Evolutionary conservation across 2,329 filamentous ascomycete species (phyloP).

Genomic region (Penicillium olsonii): DNA sequence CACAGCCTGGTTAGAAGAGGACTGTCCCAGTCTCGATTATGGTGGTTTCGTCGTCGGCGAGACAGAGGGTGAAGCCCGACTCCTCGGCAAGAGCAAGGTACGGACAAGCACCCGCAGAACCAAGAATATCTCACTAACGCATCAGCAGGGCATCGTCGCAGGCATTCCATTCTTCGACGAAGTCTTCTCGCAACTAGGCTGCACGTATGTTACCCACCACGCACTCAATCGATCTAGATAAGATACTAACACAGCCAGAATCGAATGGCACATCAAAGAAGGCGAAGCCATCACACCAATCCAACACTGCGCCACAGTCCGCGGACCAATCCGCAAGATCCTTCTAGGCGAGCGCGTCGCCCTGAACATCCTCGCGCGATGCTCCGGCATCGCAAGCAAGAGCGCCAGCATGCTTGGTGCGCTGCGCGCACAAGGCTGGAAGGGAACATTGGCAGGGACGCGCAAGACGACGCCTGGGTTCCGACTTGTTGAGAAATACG

Average conservation of each 20-base stretch:
- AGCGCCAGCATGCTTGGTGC: slow-evolving; percentile 49
- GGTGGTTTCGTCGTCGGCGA: slow-evolving; percentile 92
- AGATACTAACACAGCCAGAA: slow-evolving; percentile 43
- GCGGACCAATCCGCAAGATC: slow-evolving; percentile 77
- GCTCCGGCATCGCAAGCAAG: slow-evolving; percentile 83
- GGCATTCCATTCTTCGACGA: slow-evolving; percentile 95
- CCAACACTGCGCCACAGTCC: slow-evolving; percentile 74
- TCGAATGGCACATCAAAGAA: slow-evolving; percentile 83
- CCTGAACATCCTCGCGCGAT: slow-evolving; percentile 84
- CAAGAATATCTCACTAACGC: slow-evolving; percentile 10
- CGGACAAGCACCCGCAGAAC: slow-evolving; percentile 9
- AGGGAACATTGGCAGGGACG: slow-evolving; percentile 85
- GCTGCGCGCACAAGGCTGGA: slow-evolving; percentile 67
- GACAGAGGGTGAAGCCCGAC: slow-evolving; percentile 43
- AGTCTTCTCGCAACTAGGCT: slow-evolving; percentile 85
- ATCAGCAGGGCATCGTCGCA: slow-evolving; percentile 71
- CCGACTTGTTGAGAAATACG: slow-evolving; percentile 94
- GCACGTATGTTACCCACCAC: slow-evolving; percentile 61
- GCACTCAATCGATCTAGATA: neutral
- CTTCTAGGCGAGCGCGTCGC: slow-evolving; percentile 93
- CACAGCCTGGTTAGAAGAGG: slow-evolving; percentile 86
- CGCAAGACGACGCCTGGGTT: slow-evolving; percentile 97
- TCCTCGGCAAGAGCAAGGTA: slow-evolving; percentile 61
- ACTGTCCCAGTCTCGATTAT: slow-evolving; percentile 95
- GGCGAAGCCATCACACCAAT: slow-evolving; percentile 68